Evolutionary conservation across 1,139 yeast species (phyloP), one percentile per base, ranked within the genome.

Genomic region (Suhomyces terraborum): DNA sequence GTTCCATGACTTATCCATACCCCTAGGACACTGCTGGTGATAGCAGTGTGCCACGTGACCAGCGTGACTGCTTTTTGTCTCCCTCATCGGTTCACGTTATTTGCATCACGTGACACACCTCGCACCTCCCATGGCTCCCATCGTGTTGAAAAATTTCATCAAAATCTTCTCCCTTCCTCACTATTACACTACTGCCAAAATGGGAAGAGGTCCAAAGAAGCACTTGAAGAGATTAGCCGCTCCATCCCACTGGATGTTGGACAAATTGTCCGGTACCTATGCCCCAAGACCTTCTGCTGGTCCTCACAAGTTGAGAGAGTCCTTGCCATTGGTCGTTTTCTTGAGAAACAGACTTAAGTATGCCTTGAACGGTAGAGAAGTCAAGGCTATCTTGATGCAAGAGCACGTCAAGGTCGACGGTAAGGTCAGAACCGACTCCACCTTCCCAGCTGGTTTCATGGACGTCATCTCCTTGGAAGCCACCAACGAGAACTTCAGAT

Each of bases 161-260:
- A 24, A 20, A 10, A 24, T 24, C 9, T 18, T 18, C 7, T 10
- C 3, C 13, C 23, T 24, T 28, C 36, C 17, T 31, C 27, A 27
- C 25, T 17, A 27, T 26, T 20, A 22, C n/a, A 30, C 32, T 24
- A 30, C 32, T 30, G 22, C 28, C 23, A 38, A 38, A 38, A 38
- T 38, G 41, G 41, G 36, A 28, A 38, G 41, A 38, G 41, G 41
- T 27, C 41, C 40, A 80, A 88, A 88, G 91, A 89, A 89, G 84
- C 97, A 89, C 74, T 82, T 89, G 76, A 88, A 88, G 85, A 87
- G 96, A 81, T 83, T 88, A 76, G 95, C 96, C 73, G 97, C 97
- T 73, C 99, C 99, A 82, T 86, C 91, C 82, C 98, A 94, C 86
- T 94, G 98, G 98, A 88, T 94, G 95, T 87, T 94, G 83, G 98